Evolutionary conservation across 78 protist species (phyloP).

Genomic region (Cavenderia fasciculata): DNA sequence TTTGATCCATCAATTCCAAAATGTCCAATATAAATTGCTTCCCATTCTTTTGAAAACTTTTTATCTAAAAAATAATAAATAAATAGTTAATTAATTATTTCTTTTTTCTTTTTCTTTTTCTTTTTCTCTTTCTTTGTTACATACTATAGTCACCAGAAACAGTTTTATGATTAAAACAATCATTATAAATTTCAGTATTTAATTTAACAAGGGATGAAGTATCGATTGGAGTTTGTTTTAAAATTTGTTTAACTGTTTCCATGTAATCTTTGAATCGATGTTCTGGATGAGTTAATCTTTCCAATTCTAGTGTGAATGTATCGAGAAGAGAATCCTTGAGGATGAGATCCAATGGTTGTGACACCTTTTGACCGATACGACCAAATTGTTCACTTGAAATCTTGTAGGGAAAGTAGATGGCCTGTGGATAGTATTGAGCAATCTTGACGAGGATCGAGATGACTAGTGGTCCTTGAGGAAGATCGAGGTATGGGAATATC

Average conservation of each 20-base stretch:
- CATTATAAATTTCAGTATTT: conserved; percentile 13
- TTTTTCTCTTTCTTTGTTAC: no score
- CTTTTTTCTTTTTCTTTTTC: not conserved
- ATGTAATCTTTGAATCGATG: conserved; percentile 79
- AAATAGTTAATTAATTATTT: no score
- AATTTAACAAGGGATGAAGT: not conserved
- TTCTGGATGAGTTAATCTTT: conserved; percentile 65
- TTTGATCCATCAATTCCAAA: conserved; percentile 64
- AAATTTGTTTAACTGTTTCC: conserved; percentile 54
- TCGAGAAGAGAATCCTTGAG: conserved; percentile 50
- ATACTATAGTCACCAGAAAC: conserved; percentile 54
- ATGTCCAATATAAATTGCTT: not conserved
- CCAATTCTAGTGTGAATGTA: conserved; percentile 37
- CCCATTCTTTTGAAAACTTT: conserved; percentile 75
- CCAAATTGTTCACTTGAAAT: conserved; percentile 65
- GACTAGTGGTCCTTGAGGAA: conserved; percentile 54
- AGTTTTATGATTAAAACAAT: conserved; percentile 37
- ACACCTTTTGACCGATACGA: conserved; percentile 13
- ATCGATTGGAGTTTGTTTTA: conserved; percentile 4
- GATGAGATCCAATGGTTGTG: conserved; percentile 13
- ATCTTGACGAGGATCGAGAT: conserved; percentile 33
- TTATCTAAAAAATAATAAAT: no score
- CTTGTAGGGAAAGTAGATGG: conserved; percentile 76
- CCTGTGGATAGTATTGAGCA: conserved; percentile 85
- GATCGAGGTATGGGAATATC: conserved; percentile 72